Conservation (phyloP, 495 filamentous ascomycete genomes). For the Choiromyces venosus region DNA sequence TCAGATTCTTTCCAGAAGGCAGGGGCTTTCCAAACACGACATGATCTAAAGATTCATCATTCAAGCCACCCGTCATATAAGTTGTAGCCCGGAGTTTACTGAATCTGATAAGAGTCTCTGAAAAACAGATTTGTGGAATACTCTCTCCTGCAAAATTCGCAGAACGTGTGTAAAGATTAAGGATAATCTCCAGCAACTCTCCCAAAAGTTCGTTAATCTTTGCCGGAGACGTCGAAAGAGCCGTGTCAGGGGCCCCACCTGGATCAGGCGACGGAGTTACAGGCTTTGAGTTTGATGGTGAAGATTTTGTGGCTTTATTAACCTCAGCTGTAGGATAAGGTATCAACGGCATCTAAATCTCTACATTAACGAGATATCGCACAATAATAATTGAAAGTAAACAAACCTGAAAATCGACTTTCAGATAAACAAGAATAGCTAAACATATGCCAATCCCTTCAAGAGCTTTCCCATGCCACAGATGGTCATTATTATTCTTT, state of each 20-base stretch:
- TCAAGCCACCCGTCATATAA: constrained; percentile 64
- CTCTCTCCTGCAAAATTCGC: constrained; percentile 71
- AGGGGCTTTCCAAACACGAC: constrained; percentile 58
- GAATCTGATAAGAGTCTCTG: constrained; percentile 75
- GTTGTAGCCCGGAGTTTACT: constrained; percentile 66
- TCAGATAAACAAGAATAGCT: constrained; percentile 76
- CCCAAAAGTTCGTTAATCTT: constrained; percentile 60
- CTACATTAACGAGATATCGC: constrained; percentile 1
- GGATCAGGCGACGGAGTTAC: constrained; percentile 30
- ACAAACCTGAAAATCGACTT: constrained; percentile 76
- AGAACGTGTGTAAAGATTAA: constrained; percentile 73
- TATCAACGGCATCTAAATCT: constrained; percentile 55
- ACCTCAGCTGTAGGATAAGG: constrained; percentile 55
- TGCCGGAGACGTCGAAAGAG: constrained; percentile 50
- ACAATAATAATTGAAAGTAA: neutral
- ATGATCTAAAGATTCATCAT: constrained; percentile 60
- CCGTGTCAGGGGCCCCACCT: constrained; percentile 28
- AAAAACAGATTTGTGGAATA: constrained; percentile 71
- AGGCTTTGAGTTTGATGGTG: constrained; percentile 43
- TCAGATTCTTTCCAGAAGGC: constrained; percentile 37
- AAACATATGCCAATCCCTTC: constrained; percentile 79
- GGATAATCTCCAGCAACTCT: constrained; percentile 72
- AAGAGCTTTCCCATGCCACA: constrained; percentile 95
- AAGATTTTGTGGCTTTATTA: constrained; percentile 45
- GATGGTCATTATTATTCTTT: constrained; percentile 75